Base-by-base conservation (phyloP, 2,329 filamentous ascomycete species). In the Calonectria montana region DNA sequence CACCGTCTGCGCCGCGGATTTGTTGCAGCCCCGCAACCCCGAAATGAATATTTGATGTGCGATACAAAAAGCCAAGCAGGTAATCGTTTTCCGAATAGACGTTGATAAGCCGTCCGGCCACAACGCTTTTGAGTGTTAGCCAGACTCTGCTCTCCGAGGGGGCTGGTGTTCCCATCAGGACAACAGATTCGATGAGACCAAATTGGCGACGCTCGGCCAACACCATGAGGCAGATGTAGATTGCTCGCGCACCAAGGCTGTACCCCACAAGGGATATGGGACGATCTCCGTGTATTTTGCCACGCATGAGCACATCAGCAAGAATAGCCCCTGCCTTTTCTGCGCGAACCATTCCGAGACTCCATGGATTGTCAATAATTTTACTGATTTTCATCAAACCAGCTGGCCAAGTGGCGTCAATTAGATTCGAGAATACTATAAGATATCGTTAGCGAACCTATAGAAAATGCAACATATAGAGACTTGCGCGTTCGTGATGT, bases 1-100 rank as follows among this genome's bases (percentile, higher is more conserved):
- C 86, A 45, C 88, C 88, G 64, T 87, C 85, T 3, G 95, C 90
- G 16, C 91, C 92, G 47, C 90, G 87, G 37, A 97, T 90, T 18
- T 89, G 88, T 81, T 98, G 93, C 21, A 98, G 84, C 0, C 96
- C 96, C 0, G 96, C 95, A 39, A 98, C 89, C 2, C 96, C 96
- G 72, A 93, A 92, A 75, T 97, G 92, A 62, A 96, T 90, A 76
- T 93, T 95, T 66, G 93, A 94, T 3, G 91, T 94, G 63, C 96
- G 92, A 81, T 96, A 97, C 45, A 98, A 86, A 81, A 98, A 97
- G 1, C 92, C 95, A 2, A 98, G 91, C 27, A 98, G 91, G 75
- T 94, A 95, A 82, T 98, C 96, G 57, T 94, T 94, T 64, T 93
- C 91, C 1, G 94, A 97, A 81, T 93, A 98, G 4, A 97, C 95